phyloP scores from a whole-genome alignment of 129 eudicot species.

The Dittrichia graveolens region DNA sequence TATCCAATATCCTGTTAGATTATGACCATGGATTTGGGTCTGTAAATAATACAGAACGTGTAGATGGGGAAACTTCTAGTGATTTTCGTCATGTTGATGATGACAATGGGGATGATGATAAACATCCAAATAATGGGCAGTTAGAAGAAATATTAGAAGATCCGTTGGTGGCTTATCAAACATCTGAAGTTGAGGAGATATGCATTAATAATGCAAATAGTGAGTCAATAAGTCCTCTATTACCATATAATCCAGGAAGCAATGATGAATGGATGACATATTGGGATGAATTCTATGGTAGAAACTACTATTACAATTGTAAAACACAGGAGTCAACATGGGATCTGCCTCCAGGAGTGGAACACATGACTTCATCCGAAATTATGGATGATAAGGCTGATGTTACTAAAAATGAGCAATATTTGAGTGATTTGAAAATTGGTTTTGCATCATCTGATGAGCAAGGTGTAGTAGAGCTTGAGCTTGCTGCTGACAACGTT shows the following conservation, averaged over 20 bases:
- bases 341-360: constrained; percentile 79
- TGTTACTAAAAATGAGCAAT: constrained; percentile 15
- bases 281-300: constrained; percentile 70
- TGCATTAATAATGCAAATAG: constrained; percentile 10
- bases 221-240: constrained; percentile 25
- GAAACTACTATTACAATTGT: constrained; percentile 64
- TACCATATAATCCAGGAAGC: constrained; percentile 24
- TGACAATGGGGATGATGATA: constrained; percentile 8
- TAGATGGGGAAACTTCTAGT: too few species aligned
- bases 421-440: constrained; percentile 26
- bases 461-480: not conserved
- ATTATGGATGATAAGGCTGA: constrained; percentile 17
- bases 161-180: constrained; percentile 24
- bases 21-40: too few species aligned
- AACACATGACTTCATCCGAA: constrained; percentile 34
- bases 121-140: constrained; percentile 3
- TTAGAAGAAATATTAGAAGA: constrained; percentile 25
- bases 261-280: constrained; percentile 51
- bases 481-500: constrained; percentile 25
- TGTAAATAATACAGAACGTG: too few species aligned
- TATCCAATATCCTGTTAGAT: too few species aligned
- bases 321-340: constrained; percentile 76
- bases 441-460: constrained; percentile 27
- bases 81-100: not conserved
- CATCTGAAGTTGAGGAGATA: constrained; percentile 33